phyloP scores from a whole-genome alignment of 2,329 filamentous ascomycete species.

The Bipolaris oryzae region DNA sequence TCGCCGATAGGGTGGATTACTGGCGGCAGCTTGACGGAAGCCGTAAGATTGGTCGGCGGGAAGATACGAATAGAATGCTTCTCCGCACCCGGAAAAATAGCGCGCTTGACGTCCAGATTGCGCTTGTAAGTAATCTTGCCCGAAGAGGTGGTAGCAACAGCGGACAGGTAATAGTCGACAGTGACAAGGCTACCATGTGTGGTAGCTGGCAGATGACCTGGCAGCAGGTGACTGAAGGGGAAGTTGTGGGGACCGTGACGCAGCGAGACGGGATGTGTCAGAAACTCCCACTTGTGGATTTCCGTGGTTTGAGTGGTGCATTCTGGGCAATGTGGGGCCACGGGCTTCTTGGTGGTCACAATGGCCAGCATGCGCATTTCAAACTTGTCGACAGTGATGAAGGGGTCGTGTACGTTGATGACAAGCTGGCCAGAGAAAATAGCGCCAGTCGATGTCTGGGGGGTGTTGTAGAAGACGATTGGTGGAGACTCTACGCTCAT shows the following conservation, averaged over 20 bases:
- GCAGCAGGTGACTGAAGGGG: conserved; percentile 86
- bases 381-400: conserved; percentile 72
- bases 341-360: conserved; percentile 80
- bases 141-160: conserved; percentile 59
- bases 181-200: conserved; percentile 74
- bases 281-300: conserved; percentile 79
- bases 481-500: conserved; percentile 83
- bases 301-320: conserved; percentile 75
- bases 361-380: conserved; percentile 73
- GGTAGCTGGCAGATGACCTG: conserved; percentile 83
- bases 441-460: conserved; percentile 78
- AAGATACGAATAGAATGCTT: conserved; percentile 94
- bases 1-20: conserved; percentile 85
- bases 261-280: conserved; percentile 48
- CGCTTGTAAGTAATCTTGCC: conserved; percentile 69
- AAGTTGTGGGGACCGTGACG: conserved; percentile 71
- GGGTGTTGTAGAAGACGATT: conserved; percentile 78
- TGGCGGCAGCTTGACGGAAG: conserved; percentile 79
- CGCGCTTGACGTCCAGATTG: conserved; percentile 76
- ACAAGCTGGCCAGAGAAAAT: conserved; percentile 83
- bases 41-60: conserved; percentile 91
- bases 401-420: conserved; percentile 69
- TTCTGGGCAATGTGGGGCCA: conserved; percentile 75
- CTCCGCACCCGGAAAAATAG: conserved; percentile 77
- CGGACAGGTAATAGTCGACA: conserved; percentile 75